These are phyloP conservation scores for Ustilago lituana DNA, from an alignment of 1,284 basidiomycete species.

Conservation along the genomic window DNA sequence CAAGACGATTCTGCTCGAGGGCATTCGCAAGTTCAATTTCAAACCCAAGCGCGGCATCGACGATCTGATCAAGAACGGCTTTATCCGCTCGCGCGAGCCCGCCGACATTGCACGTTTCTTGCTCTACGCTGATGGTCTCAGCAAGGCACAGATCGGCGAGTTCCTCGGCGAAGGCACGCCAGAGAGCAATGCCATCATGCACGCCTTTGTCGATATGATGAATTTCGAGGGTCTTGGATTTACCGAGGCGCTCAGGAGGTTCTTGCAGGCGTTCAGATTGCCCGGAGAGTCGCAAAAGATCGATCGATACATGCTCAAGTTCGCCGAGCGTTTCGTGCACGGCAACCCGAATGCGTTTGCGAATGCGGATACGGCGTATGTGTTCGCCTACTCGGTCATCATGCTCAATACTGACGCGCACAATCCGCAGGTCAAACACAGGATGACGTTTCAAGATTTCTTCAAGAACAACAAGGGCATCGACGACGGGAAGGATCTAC, in stretches of 20 bases:
- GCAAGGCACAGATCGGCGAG: constrained; percentile 95
- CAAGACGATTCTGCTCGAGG: constrained; percentile 93
- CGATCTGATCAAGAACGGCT: constrained; percentile 87
- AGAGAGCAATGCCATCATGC: constrained; percentile 67
- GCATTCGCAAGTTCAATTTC: constrained; percentile 97
- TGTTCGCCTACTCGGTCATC: constrained; percentile 67
- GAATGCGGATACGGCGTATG: constrained; percentile 67
- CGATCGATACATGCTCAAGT: constrained; percentile 67
- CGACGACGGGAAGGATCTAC: constrained; percentile 63
- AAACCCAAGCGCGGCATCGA: constrained; percentile 89
- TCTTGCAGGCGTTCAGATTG: constrained; percentile 65
- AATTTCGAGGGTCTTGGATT: constrained; percentile 63
- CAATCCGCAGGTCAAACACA: constrained; percentile 66
- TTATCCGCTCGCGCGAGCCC: constrained; percentile 81
- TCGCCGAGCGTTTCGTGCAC: constrained; percentile 65
- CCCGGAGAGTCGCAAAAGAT: constrained; percentile 68
- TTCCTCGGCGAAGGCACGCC: constrained; percentile 77
- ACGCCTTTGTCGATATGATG: constrained; percentile 67
- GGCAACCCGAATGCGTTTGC: constrained; percentile 65
- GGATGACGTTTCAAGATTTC: constrained; percentile 66
- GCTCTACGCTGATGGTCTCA: constrained; percentile 88
- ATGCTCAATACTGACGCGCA: constrained; percentile 68
- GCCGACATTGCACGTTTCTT: constrained; percentile 87
- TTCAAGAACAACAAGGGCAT: constrained; percentile 67
- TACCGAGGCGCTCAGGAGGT: constrained; percentile 62